These are phyloP conservation scores for Wickerhamomyces strasburgensis DNA, from an alignment of 805 yeast species.

Conservation along the genomic window DNA sequence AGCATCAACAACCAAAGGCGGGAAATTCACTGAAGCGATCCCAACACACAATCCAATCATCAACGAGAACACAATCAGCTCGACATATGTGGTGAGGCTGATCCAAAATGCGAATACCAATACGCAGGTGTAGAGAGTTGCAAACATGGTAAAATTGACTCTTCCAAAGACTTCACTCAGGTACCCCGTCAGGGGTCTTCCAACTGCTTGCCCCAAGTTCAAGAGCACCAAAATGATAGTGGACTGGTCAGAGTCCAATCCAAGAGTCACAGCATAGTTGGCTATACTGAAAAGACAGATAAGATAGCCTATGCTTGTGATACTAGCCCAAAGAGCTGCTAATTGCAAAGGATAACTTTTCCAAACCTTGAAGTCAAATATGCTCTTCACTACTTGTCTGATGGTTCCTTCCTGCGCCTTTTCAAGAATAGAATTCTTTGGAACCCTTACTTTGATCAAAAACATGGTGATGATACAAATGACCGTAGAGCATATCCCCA, in stretches of 20 bases:
- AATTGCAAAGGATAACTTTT: conserved; percentile 28
- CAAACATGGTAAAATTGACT: conserved; percentile 37
- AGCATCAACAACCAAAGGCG: conserved; percentile 36
- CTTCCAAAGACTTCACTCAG: conserved; percentile 42
- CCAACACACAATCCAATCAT: conserved; percentile 43
- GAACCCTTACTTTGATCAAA: conserved; percentile 42
- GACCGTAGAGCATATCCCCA: conserved; percentile 37
- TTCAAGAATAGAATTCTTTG: conserved; percentile 19
- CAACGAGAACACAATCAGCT: conserved; percentile 37
- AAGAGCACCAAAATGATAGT: conserved; percentile 41
- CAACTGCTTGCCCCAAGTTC: conserved; percentile 43
- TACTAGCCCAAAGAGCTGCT: conserved; percentile 33
- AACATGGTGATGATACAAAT: conserved; percentile 34
- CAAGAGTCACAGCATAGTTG: conserved; percentile 43
- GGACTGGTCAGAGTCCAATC: conserved; percentile 39
- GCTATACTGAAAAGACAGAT: conserved; percentile 43
- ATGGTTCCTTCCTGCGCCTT: conserved; percentile 11
- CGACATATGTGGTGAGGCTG: conserved; percentile 36
- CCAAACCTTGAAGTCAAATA: conserved; percentile 31
- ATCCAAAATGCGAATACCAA: conserved; percentile 47
- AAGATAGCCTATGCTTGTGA: conserved; percentile 36
- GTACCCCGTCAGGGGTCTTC: conserved; percentile 45
- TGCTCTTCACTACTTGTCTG: conserved; percentile 24
- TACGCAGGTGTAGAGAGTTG: conserved; percentile 32
- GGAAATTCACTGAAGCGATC: conserved; percentile 38